These are phyloP conservation scores for Fusarium subtropicale DNA, from an alignment of 2,329 filamentous ascomycete genomes.

Conservation along the genomic window DNA sequence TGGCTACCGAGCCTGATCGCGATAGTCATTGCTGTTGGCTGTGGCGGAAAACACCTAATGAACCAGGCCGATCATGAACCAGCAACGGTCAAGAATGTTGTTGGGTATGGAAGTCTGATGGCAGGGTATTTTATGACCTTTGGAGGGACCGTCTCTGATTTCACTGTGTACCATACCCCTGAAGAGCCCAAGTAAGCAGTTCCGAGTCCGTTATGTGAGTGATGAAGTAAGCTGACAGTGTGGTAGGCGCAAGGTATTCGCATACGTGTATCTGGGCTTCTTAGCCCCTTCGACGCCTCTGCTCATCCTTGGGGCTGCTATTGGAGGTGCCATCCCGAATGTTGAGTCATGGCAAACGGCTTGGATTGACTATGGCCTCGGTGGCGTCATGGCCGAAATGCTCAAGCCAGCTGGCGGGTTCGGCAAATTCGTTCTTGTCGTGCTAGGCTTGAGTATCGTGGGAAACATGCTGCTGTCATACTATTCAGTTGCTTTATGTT, in stretches of 20 bases:
- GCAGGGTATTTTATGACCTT: slow-evolving; percentile 67
- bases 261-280: slow-evolving; percentile 62
- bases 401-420: slow-evolving; percentile 49
- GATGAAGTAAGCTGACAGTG: slow-evolving; percentile 53
- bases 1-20: slow-evolving; percentile 67
- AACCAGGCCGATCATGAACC: slow-evolving; percentile 58
- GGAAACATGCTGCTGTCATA: slow-evolving; percentile 56
- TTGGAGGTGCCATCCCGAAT: slow-evolving; percentile 50
- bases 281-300: slow-evolving; percentile 51
- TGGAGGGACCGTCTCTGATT: slow-evolving; percentile 67
- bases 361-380: slow-evolving; percentile 48
- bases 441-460: slow-evolving; percentile 51
- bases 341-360: slow-evolving; percentile 48
- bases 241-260: slow-evolving; percentile 40
- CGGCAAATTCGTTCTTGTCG: slow-evolving; percentile 53
- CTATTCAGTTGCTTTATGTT: slow-evolving; percentile 55
- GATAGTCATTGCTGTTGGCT: slow-evolving; percentile 64
- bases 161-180: slow-evolving; percentile 63
- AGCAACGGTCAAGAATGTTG: slow-evolving; percentile 52
- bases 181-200: slow-evolving; percentile 37
- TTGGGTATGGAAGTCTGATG: slow-evolving; percentile 60
- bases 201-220: not conserved
- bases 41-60: slow-evolving; percentile 62
- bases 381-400: slow-evolving; percentile 50
- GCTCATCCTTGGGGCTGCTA: slow-evolving; percentile 56